Conservation (phyloP, 2,329 filamentous ascomycete species). For the Aspergillus ochraceoroseus region DNA sequence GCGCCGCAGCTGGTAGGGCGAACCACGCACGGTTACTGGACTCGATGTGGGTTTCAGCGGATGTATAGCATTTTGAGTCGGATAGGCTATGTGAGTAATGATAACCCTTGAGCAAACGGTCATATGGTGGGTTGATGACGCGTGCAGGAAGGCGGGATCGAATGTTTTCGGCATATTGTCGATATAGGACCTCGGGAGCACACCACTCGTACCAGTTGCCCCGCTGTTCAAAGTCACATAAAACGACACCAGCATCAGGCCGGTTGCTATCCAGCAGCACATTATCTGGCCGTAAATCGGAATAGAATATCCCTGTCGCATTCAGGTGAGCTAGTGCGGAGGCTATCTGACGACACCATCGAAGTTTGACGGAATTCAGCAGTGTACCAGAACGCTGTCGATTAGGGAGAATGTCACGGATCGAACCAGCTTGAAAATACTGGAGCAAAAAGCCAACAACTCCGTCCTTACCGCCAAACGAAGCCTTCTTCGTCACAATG, state of each 20-base stretch:
- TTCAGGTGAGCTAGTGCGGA: constrained; percentile 7
- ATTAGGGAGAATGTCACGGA: constrained; percentile 8
- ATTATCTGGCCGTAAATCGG: constrained; percentile 10
- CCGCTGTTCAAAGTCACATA: constrained; percentile 12
- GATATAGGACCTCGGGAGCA: constrained; percentile 8
- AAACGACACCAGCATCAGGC: constrained; percentile 1
- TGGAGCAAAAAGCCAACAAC: constrained; percentile 7
- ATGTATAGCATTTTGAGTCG: constrained; percentile 6
- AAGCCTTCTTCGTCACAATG: constrained; percentile 6
- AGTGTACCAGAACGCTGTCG: constrained; percentile 5
- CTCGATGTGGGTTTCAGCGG: constrained; percentile 3
- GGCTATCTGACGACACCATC: constrained; percentile 9
- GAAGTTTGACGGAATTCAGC: constrained; percentile 7
- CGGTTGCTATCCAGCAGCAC: constrained; percentile 3
- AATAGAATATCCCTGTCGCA: constrained; percentile 3
- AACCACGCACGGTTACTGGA: constrained; percentile 10
- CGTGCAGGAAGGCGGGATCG: constrained; percentile 6
- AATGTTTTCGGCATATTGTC: constrained; percentile 10
- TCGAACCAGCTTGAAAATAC: constrained; percentile 4
- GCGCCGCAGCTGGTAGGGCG: constrained; percentile 6
- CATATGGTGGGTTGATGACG: constrained; percentile 6
- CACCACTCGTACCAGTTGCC: constrained; percentile 12
- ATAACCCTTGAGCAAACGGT: constrained; percentile 6
- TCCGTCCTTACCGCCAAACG: constrained; percentile 5
- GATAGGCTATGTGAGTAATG: constrained; percentile 2